phyloP scores from a whole-genome alignment of 2,329 filamentous ascomycete genomes.

The Trematosphaeria pertusa region DNA sequence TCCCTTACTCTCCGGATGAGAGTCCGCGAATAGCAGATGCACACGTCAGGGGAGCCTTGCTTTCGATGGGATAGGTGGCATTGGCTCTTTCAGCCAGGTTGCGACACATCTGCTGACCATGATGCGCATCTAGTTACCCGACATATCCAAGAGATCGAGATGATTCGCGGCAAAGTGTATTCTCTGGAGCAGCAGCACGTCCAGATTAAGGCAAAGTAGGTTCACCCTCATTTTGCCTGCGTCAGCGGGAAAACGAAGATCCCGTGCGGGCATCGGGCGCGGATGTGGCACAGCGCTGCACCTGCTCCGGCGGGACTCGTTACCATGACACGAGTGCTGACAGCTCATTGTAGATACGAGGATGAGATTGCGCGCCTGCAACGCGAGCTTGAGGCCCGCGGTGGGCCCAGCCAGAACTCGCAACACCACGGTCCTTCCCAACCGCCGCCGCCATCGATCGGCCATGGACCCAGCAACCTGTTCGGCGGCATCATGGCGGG shows the following conservation, averaged over 20 bases:
- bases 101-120: too few relatives aligned
- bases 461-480: constrained; percentile 85
- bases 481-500: constrained; percentile 98
- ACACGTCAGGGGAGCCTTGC: neutral
- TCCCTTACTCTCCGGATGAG: neutral
- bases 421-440: constrained; percentile 81
- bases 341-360: constrained; percentile 75
- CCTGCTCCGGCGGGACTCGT: neutral
- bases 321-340: constrained; percentile 13
- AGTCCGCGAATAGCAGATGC: too few relatives aligned
- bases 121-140: constrained; percentile 88
- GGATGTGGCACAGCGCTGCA: constrained; percentile 10
- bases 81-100: neutral
- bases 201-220: constrained; percentile 89
- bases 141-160: constrained; percentile 93
- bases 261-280: neutral
- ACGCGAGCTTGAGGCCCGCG: constrained; percentile 81
- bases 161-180: constrained; percentile 92
- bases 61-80: neutral
- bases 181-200: constrained; percentile 90
- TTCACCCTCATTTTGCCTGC: constrained; percentile 18
- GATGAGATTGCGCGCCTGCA: constrained; percentile 86
- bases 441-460: constrained; percentile 83
- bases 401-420: constrained; percentile 71
- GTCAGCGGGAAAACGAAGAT: neutral